These are phyloP conservation scores for Pestalotiopsis sp. DNA, from an alignment of 2,329 filamentous ascomycete genomes.

Conservation along the genomic window DNA sequence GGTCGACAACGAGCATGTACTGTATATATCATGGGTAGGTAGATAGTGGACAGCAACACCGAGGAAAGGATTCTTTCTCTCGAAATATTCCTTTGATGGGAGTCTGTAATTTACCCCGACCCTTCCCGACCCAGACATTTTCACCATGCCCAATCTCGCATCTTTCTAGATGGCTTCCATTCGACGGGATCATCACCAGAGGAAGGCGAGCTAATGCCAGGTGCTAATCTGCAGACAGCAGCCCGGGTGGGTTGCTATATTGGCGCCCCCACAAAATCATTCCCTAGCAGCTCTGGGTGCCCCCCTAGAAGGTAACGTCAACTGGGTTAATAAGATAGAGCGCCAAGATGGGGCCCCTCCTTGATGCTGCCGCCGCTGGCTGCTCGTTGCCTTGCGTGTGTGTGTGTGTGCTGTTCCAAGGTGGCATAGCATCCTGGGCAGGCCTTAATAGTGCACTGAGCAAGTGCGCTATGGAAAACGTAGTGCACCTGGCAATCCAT, in stretches of 20 bases:
- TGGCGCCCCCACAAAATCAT: slow-evolving; percentile 7
- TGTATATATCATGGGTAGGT: neutral
- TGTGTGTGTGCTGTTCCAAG: neutral
- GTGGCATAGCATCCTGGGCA: neutral
- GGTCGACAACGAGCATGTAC: neutral
- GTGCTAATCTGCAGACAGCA: slow-evolving; percentile 3
- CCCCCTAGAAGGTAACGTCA: neutral
- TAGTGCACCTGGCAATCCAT: neutral
- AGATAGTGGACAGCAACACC: neutral
- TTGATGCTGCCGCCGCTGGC: neutral
- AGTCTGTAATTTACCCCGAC: neutral
- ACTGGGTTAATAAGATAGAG: neutral
- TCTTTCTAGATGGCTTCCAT: slow-evolving; percentile 13
- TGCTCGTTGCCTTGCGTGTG: too few species aligned
- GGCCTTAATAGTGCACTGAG: neutral
- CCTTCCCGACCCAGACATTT: neutral
- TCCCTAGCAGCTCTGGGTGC: neutral
- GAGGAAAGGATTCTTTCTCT: neutral
- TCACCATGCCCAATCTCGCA: slow-evolving; percentile 12
- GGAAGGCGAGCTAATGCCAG: neutral
- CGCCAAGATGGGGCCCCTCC: neutral
- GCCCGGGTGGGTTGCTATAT: slow-evolving; percentile 10
- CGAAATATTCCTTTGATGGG: neutral
- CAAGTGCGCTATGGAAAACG: neutral
- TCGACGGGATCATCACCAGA: neutral